Evolutionary conservation across 1,139 yeast genomes (phyloP).

Genomic region (Candida pseudocylindracea): DNA sequence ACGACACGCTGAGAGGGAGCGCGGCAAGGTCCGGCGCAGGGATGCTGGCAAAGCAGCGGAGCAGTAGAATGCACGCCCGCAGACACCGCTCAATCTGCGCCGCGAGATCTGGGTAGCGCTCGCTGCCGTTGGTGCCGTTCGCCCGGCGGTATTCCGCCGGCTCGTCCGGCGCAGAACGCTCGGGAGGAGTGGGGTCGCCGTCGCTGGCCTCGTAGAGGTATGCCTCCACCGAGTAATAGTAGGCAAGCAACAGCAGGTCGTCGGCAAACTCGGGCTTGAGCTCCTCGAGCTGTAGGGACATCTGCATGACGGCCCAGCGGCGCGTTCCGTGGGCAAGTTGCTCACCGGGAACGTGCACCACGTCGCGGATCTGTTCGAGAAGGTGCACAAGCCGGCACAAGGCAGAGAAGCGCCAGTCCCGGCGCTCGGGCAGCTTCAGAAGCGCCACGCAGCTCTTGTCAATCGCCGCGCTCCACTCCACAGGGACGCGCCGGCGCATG

Average conservation of each 20-base stretch:
- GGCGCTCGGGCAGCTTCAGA: slow-evolving; percentile 12
- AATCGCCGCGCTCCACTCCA: slow-evolving; percentile 36
- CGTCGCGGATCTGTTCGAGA: slow-evolving; percentile 39
- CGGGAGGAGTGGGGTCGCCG: slow-evolving; percentile 1
- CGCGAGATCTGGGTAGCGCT: slow-evolving; percentile 4
- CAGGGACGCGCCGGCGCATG: slow-evolving; percentile 25
- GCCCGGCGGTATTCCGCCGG: neutral
- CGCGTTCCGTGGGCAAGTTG: slow-evolving; percentile 18
- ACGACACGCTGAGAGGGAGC: slow-evolving; percentile 38
- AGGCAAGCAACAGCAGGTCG: slow-evolving; percentile 22
- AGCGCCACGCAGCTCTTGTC: slow-evolving; percentile 36
- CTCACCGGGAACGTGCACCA: slow-evolving; percentile 13
- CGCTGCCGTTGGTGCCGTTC: neutral
- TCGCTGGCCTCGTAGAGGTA: slow-evolving; percentile 36
- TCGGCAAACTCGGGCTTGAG: slow-evolving; percentile 3
- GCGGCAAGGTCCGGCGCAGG: slow-evolving; percentile 21
- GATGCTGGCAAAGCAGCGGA: slow-evolving; percentile 23
- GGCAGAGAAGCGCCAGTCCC: slow-evolving; percentile 21
- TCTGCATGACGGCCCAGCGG: slow-evolving; percentile 14
- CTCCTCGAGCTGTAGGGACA: slow-evolving; percentile 8
- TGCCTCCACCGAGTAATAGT: slow-evolving; percentile 47
- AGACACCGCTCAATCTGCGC: slow-evolving; percentile 26
- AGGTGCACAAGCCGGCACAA: slow-evolving; percentile 37
- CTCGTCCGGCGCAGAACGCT: neutral
- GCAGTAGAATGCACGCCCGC: slow-evolving; percentile 27